phyloP scores from a whole-genome alignment of 179 eudicot species.

The Beta macrorhiza region DNA sequence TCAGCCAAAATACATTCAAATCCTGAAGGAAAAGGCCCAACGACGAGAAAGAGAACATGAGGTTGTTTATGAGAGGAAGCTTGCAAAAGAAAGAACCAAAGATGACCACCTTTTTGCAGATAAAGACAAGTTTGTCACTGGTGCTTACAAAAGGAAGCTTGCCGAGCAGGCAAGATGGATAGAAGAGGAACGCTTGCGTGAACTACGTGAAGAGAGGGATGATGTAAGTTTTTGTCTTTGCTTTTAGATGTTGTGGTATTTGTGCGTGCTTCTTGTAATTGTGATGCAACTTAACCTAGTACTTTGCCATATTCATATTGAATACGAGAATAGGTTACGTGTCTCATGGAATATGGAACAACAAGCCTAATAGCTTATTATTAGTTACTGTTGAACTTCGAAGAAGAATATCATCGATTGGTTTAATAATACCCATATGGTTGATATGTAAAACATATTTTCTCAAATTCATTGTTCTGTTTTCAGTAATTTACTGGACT shows the following conservation, averaged over 20 bases:
- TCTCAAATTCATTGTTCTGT: too few relatives aligned
- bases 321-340: too few relatives aligned
- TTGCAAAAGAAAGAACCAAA: constrained; percentile 85
- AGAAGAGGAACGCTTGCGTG: constrained; percentile 75
- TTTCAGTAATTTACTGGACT: too few relatives aligned
- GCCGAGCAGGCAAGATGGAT: constrained; percentile 84
- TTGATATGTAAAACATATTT: too few relatives aligned
- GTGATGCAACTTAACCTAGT: background rate
- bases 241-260: background rate
- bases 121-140: constrained; percentile 82
- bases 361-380: too few relatives aligned
- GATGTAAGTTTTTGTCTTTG: constrained; percentile 50
- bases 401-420: too few relatives aligned
- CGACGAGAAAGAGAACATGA: constrained; percentile 79
- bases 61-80: constrained; percentile 79
- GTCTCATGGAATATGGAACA: too few relatives aligned
- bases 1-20: constrained; percentile 77
- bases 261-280: background rate
- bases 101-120: constrained; percentile 79
- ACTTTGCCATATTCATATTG: background rate
- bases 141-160: constrained; percentile 87
- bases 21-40: constrained; percentile 66
- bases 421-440: too few relatives aligned
- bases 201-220: constrained; percentile 72
- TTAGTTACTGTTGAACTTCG: too few relatives aligned